Evolutionary conservation across 352 stramenopile species (phyloP), one percentile per base, ranked within the genome.

Genomic region (Pythium sp.): DNA sequence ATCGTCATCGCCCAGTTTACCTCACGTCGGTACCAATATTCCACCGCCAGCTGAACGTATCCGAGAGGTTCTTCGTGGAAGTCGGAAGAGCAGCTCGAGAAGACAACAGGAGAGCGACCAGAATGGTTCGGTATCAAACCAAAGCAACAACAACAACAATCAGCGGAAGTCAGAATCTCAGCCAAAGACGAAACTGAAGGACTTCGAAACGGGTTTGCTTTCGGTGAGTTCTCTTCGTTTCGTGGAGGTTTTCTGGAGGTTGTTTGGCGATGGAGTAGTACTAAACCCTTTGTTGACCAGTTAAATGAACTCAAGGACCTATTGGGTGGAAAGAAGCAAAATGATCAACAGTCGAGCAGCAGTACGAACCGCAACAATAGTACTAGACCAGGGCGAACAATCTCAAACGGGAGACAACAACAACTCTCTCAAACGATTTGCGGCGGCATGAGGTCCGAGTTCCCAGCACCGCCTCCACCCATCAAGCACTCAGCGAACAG

Each of bases 291-390:
- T 9, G 11, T 26, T 24, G n/a, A 64, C 12, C 68, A 88, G 78
- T 69, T 88, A 15, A 76, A 67, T 24, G 80, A 88, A 63, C 62
- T 88, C 8, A 78, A 78, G 12, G 76, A 86, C 56, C 61, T 87
- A 7, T 64, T 88, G 30, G 55, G 73, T 1, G 72, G 77, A 0
- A 74, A 75, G 47, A 81, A 80, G 53, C 34, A 71, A 20, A 70
- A 34, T 26, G 65, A 58, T 7, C 47, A 43, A 20, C 14, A n/a
- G 20, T 26, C 62, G 12, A 43, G 32, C 46, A 51, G 56, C 30
- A 61, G 12, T 43, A 46, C 58, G 22, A 66, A 41, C 20, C 49
- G 59, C 26, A 30, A 11, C 28, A 65, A 49, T 7, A 20, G 3
- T 20, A 46, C 12, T 34, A 51, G 46, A 22, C 38, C 46, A 36